Base-by-base conservation (phyloP, 1,284 basidiomycete genomes). In the Apiotrichum sp. region DNA sequence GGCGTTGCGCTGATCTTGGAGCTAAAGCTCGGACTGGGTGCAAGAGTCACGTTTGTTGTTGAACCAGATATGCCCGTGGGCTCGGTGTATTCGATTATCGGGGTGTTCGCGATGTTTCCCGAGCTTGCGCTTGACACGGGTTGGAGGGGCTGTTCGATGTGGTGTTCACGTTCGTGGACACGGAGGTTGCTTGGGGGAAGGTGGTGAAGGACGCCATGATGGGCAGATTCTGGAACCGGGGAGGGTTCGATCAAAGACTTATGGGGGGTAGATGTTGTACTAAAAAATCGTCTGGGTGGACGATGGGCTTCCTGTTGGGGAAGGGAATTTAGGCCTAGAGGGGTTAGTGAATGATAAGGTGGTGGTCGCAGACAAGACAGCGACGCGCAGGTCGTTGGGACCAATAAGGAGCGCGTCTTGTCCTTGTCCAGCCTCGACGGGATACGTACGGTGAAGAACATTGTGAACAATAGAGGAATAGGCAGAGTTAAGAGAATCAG, bases 181-280 rank as follows among this genome's bases (percentile, higher is more conserved):
- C 47, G 35, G 34, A 29, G 33, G 43, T 33, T 29, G 45, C 44
- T 41, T 22, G 52, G 53, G 35, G 29, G 49, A 50, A 41, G 53
- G 53, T 47, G 49, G 39, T 58, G 53, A 52, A 50, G 58, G 50
- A 61, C 36, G 57, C 61, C 61, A 62, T 62, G 57, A 42, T 62
- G 61, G 61, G 61, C 61, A 62, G 56, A 54, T 52, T 8, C 32
- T 29, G 10, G 56, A 59, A 57, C 57, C 53, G 50, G 44, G 55
- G 51, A 32, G 46, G 57, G 61, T 59, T 62, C 57, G 47, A 50
- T 40, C 14, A 41, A 31, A 33, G 45, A 53, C 53, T 62, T 56
- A 42, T 6, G 40, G 40, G 43, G 41, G 45, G 47, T 48, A 41
- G 34, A 47, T 29, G 52, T 46, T 34, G 55, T 42, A 53, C 52